Evolutionary conservation across 1,139 yeast genomes (phyloP).

Genomic region (Suhomyces terraborum): DNA sequence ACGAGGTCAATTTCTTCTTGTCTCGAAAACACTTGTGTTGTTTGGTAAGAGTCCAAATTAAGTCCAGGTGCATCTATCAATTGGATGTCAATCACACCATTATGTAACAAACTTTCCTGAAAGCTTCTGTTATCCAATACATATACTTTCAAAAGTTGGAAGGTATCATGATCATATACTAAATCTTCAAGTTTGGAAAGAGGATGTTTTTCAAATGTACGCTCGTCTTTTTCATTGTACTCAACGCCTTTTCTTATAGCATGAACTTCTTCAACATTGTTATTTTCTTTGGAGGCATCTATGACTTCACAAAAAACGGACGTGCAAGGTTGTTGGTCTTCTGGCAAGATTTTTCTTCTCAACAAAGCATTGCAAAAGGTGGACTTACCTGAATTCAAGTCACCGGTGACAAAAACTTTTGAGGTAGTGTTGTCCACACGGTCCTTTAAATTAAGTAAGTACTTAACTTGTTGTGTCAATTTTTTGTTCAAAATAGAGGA

Average conservation of each 20-base stretch:
- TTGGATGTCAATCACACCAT: conserved; percentile 91
- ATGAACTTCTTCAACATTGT: conserved; percentile 84
- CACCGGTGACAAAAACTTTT: conserved; percentile 95
- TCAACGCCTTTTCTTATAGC: conserved; percentile 70
- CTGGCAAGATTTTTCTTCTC: conserved; percentile 79
- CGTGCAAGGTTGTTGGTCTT: conserved; percentile 98
- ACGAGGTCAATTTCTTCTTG: conserved; percentile 98
- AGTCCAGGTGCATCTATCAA: conserved; percentile 97
- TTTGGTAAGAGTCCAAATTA: conserved; percentile 89
- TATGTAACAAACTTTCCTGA: conserved; percentile 72
- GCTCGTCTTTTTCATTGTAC: conserved; percentile 62
- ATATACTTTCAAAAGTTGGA: conserved; percentile 74
- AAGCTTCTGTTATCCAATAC: conserved; percentile 73
- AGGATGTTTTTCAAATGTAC: conserved; percentile 61
- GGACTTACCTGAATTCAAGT: conserved; percentile 94
- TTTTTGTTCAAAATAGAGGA: conserved; percentile 67
- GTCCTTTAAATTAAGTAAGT: conserved; percentile 70
- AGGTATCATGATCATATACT: conserved; percentile 75
- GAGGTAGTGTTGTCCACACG: conserved; percentile 91
- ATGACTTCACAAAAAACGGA: conserved; percentile 93
- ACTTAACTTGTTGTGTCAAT: conserved; percentile 61
- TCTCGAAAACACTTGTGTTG: conserved; percentile 92
- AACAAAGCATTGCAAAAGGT: conserved; percentile 91
- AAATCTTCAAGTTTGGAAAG: conserved; percentile 63
- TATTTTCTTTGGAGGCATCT: conserved; percentile 73